Evolutionary conservation across 2,329 filamentous ascomycete genomes (phyloP).

Genomic region (Stemphylium lycopersici): DNA sequence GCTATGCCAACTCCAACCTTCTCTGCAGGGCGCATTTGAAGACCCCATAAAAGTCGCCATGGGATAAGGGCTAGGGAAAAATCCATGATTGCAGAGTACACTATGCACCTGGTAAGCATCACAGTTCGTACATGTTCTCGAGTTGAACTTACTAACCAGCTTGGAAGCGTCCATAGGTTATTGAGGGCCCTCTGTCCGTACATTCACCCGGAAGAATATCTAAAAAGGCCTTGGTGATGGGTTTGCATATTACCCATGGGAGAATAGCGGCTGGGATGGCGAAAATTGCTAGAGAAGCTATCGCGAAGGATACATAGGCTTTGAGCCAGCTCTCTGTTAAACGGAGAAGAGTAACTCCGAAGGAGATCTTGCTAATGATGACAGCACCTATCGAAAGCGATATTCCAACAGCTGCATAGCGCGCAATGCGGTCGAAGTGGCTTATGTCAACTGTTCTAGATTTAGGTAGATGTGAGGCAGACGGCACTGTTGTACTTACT

Average conservation of each 20-base stretch:
- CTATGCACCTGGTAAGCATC: slow-evolving; percentile 7
- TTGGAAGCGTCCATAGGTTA: slow-evolving; percentile 8
- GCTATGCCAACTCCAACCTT: slow-evolving; percentile 21
- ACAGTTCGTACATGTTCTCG: neutral
- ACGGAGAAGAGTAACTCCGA: slow-evolving; percentile 17
- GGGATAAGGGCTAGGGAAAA: slow-evolving; percentile 16
- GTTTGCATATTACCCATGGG: slow-evolving; percentile 12
- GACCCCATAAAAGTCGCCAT: slow-evolving; percentile 15
- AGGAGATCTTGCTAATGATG: slow-evolving; percentile 18
- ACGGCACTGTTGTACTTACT: neutral
- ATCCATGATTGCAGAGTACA: slow-evolving; percentile 20
- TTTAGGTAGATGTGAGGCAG: neutral
- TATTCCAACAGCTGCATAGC: slow-evolving; percentile 2
- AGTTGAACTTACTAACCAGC: slow-evolving; percentile 3
- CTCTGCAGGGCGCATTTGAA: slow-evolving; percentile 17
- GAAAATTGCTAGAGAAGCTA: slow-evolving; percentile 10
- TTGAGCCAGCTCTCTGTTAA: slow-evolving; percentile 15
- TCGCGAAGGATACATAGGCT: slow-evolving; percentile 12
- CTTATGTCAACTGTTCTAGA: neutral
- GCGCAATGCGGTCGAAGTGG: slow-evolving; percentile 7
- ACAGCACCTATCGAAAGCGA: slow-evolving; percentile 1
- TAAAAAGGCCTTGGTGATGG: slow-evolving; percentile 11
- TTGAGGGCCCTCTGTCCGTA: slow-evolving; percentile 6
- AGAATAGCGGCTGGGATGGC: slow-evolving; percentile 8
- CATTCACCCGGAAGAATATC: slow-evolving; percentile 11